These are phyloP conservation scores for Penicillium palitans DNA, from an alignment of 2,329 filamentous ascomycete genomes.

Conservation along the genomic window DNA sequence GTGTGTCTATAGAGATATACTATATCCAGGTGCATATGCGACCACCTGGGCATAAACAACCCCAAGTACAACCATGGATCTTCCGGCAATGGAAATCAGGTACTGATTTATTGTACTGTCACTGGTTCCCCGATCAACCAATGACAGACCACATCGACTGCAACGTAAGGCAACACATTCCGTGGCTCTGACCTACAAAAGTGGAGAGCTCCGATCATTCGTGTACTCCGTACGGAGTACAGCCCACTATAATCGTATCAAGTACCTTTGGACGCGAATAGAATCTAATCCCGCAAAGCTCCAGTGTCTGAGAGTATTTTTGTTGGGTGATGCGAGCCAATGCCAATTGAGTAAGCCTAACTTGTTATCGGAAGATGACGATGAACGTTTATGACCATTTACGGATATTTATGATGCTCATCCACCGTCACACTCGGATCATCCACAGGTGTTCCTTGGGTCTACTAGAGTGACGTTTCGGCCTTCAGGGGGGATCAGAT, in stretches of 20 bases:
- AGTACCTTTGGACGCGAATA: not conserved
- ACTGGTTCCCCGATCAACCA: conserved; percentile 17
- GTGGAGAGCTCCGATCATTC: conserved; percentile 27
- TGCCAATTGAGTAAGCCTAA: not conserved
- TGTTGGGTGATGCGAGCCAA: not conserved
- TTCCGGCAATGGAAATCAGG: conserved; percentile 4
- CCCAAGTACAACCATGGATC: conserved; percentile 3
- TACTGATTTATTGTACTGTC: not conserved
- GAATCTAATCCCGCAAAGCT: conserved; percentile 3
- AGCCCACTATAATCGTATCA: not conserved
- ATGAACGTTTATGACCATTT: not conserved
- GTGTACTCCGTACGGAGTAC: conserved; percentile 15
- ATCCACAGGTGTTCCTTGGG: conserved; percentile 12
- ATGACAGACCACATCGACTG: conserved; percentile 19
- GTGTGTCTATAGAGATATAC: not conserved
- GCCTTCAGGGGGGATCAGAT: conserved; percentile 11
- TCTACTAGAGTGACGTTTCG: conserved; percentile 6
- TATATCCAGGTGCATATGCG: not conserved
- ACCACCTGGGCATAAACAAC: not conserved
- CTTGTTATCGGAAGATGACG: not conserved
- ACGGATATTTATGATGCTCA: conserved; percentile 6
- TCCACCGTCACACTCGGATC: conserved; percentile 7
- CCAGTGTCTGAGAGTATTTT: not conserved
- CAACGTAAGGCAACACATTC: conserved; percentile 32
- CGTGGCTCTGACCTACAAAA: conserved; percentile 23